Conservation (phyloP, 2,329 filamentous ascomycete genomes). For the Trichoderma aggressivum region DNA sequence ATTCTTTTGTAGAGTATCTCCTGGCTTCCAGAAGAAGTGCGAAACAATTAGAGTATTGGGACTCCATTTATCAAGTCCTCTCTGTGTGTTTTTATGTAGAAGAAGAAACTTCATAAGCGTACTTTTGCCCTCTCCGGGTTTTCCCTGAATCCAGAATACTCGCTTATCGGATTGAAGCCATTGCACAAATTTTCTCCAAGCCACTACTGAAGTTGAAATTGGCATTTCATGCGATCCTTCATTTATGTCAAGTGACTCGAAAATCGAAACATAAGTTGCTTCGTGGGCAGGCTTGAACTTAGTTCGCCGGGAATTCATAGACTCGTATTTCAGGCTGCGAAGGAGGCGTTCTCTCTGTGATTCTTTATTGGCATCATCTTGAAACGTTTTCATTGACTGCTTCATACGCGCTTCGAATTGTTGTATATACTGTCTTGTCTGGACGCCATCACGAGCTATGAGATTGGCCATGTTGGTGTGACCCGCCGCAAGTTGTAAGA, state of each 20-base stretch:
- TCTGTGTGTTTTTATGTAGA: neutral
- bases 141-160: neutral
- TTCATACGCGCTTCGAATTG: neutral
- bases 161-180: neutral
- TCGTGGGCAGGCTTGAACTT: neutral
- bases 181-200: neutral
- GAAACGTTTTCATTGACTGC: no score
- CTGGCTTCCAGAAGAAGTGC: neutral
- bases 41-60: neutral
- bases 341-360: no score
- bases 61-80: neutral
- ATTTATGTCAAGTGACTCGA: neutral
- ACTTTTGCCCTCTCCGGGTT: neutral
- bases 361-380: no score
- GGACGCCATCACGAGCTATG: neutral
- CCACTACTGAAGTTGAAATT: neutral
- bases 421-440: neutral
- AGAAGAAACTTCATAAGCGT: neutral
- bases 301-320: neutral
- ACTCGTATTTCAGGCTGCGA: neutral
- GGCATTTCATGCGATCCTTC: accelerated
- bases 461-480: neutral
- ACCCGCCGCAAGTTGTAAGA: neutral
- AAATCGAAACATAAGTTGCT: neutral
- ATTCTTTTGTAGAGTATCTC: neutral